Conservation (phyloP, 495 filamentous ascomycete species). For the Xylaria sp. region DNA sequence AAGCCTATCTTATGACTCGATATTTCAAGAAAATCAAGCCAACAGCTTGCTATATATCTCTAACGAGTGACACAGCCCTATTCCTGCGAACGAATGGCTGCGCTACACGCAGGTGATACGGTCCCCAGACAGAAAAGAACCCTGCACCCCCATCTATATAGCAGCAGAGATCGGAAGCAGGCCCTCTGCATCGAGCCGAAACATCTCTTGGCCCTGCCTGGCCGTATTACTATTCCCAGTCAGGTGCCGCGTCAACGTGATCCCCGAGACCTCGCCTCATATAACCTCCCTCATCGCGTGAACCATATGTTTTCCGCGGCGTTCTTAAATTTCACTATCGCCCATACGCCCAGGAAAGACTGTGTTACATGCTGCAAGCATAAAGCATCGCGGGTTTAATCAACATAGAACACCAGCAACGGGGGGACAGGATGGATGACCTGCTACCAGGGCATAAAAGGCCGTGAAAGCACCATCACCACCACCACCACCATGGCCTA, state of each 20-base stretch:
- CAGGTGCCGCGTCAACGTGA: background rate
- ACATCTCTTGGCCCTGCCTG: background rate
- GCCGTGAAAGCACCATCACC: background rate
- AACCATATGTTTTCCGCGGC: background rate
- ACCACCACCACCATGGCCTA: background rate
- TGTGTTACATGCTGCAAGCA: conserved; percentile 7
- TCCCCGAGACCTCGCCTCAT: background rate
- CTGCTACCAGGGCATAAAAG: background rate
- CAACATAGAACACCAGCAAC: background rate
- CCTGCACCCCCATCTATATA: background rate
- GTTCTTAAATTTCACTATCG: background rate
- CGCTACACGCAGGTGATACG: conserved; percentile 14
- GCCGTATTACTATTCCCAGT: background rate
- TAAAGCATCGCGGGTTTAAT: background rate
- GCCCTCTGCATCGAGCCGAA: conserved; percentile 15
- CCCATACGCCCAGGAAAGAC: background rate
- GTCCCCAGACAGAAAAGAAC: background rate
- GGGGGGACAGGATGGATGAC: background rate
- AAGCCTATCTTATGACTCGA: background rate
- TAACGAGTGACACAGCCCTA: background rate
- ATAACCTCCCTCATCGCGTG: background rate
- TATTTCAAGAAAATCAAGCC: background rate
- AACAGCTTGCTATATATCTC: background rate
- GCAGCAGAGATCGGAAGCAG: background rate
- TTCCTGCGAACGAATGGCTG: background rate